Base-by-base conservation (phyloP, 2,329 filamentous ascomycete genomes). In the Helotiales sp. region DNA sequence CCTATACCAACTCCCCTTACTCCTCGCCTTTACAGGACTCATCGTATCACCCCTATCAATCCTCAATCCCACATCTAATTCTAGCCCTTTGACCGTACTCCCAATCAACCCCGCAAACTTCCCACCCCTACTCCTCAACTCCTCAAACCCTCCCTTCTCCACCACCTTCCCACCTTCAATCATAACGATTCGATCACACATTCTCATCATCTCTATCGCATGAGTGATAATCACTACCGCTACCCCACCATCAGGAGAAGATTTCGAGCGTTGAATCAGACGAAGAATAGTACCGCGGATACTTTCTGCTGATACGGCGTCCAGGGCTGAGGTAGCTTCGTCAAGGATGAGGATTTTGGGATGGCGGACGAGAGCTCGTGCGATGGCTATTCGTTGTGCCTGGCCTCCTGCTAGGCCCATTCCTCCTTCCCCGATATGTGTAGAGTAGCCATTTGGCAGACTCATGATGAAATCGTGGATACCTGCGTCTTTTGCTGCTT, bases 211-310 rank as follows among this genome's bases (percentile, higher is more conserved):
- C 68, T 93, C 88, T 60, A 77, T 79, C 56, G 81, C 84, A 73
- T 97, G 93, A 49, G 92, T 96, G 36, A 96, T 87, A 24, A 96
- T 81, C 15, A 97, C 78, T 0, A 96, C 84, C 0, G 89, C 89
- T 71, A 91, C 81, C 0, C 75, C 76, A 3, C 67, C 61, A 12
- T 67, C 66, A 24, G 55, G 55, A 5, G 36, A 46, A 10, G 52
- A 46, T 13, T 53, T 48, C 7, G 52, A 40, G 44, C 59, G 54
- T 22, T 59, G 49, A 12, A 87, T 75, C 1, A 95, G 73, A 0
- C 69, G 68, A 33, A 72, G 72, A 38, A 96, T 78, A 0, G 87
- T 87, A 8, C 81, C 74, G 12, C 89, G 78, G 3, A 97, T 81
- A 1, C 80, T 74, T 2, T 79, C 79, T 0, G 90, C 86, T 36